phyloP scores from a whole-genome alignment of 108 stramenopile genomes.

The Nitzschia inconspicua region DNA sequence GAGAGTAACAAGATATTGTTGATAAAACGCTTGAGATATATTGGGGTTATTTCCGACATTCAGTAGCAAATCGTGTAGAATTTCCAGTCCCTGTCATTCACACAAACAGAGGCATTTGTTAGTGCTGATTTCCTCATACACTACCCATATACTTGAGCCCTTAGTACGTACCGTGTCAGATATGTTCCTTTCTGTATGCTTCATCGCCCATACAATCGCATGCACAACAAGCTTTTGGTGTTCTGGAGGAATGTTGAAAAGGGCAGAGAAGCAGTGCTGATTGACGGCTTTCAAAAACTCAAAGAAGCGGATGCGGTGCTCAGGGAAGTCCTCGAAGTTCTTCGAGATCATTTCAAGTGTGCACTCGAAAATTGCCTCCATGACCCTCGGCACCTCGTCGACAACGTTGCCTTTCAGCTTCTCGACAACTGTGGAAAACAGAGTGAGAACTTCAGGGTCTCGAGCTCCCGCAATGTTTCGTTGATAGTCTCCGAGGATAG shows the following conservation, averaged over 20 bases:
- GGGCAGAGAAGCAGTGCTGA: constrained; percentile 92
- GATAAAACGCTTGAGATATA: constrained; percentile 95
- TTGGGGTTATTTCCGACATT: constrained; percentile 91
- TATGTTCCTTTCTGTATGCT: constrained; percentile 98
- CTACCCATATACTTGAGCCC: too few relatives aligned
- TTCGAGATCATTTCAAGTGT: constrained; percentile 98
- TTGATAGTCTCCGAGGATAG: constrained; percentile 94
- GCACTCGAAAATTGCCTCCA: constrained; percentile 97
- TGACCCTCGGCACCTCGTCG: constrained; percentile 91
- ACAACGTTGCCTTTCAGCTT: constrained; percentile 85
- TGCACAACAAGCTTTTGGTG: constrained; percentile 98
- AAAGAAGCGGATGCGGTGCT: constrained; percentile 97
- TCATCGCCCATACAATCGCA: constrained; percentile 98
- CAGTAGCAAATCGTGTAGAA: constrained; percentile 87
- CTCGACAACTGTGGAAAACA: constrained; percentile 90
- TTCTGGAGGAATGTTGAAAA: constrained; percentile 93
- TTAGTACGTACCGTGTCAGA: constrained; percentile 77
- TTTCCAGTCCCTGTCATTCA: constrained; percentile 80
- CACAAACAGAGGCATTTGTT: neutral
- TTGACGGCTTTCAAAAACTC: constrained; percentile 91
- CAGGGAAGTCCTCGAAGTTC: constrained; percentile 99
- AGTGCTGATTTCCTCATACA: too few relatives aligned
- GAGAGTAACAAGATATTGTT: constrained; percentile 90
- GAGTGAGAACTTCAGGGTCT: constrained; percentile 92
- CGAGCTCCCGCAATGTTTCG: constrained; percentile 91